Conservation (phyloP, 2,329 filamentous ascomycete species). For the Trichoderma oligosporum region DNA sequence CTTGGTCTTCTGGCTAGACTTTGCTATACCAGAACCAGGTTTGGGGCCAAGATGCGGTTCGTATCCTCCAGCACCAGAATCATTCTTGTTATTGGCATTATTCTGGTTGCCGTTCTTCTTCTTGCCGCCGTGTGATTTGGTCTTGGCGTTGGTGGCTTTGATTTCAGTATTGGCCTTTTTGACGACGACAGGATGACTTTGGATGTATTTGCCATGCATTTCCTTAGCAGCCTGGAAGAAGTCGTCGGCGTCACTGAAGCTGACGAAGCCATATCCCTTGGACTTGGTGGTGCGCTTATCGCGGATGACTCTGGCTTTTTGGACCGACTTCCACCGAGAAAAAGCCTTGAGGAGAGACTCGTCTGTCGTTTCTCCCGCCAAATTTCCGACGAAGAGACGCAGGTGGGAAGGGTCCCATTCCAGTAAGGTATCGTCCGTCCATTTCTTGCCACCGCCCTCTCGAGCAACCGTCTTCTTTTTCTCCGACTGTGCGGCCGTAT, state of each 20-base stretch:
- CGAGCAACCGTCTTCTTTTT: conserved; percentile 85
- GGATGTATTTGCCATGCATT: conserved; percentile 99
- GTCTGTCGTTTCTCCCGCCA: conserved; percentile 95
- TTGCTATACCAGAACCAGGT: conserved; percentile 52
- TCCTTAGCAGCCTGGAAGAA: conserved; percentile 95
- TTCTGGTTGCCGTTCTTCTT: conserved; percentile 39
- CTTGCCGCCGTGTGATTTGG: conserved; percentile 44
- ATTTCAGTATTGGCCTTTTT: conserved; percentile 90
- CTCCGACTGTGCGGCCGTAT: conserved; percentile 45
- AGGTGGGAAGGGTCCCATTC: conserved; percentile 97
- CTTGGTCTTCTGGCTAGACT: conserved; percentile 65
- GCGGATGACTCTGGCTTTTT: conserved; percentile 88
- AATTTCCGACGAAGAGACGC: conserved; percentile 91
- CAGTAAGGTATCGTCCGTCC: conserved; percentile 82
- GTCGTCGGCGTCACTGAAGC: conserved; percentile 90
- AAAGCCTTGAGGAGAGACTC: conserved; percentile 95
- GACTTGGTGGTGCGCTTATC: conserved; percentile 96
- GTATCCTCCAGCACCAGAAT: conserved; percentile 34
- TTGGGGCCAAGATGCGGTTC: conserved; percentile 51
- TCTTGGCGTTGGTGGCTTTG: conserved; percentile 66
- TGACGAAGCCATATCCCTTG: conserved; percentile 94
- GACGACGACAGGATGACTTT: conserved; percentile 87
- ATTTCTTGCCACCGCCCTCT: conserved; percentile 84
- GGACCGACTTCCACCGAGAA: conserved; percentile 77
- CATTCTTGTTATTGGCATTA: conserved; percentile 29